Evolutionary conservation across 345 rosid species (phyloP), one percentile per base, ranked within the genome.

Genomic region (Arabidopsis arenosa): DNA sequence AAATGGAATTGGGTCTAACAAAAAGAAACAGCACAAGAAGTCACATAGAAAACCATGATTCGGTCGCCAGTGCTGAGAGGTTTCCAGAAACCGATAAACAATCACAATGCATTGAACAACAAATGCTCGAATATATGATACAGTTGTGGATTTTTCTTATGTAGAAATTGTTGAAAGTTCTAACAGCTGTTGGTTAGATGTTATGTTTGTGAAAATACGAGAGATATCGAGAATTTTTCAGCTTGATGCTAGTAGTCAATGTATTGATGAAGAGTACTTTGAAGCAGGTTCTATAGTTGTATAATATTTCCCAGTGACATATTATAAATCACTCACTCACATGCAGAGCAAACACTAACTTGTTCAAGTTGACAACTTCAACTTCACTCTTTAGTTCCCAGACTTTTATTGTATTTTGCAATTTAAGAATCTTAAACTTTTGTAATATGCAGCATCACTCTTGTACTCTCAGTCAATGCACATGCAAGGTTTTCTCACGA

Each of bases 21-120:
- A 83, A 79, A 90, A 84, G 86, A 91, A 88, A 82, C 87, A 87
- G 40, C 89, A 94, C 64, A 90, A 82, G 81, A 92, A 94, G 83
- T 90, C 90, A 23, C 88, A 84, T 65, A 84, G 83, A 83, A 92
- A 82, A 73, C 84, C 87, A 62, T 76, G 89, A 92, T 75, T 67
- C 8, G 87, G 0, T 67, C 5, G 2, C 6, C 57, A 1, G 33
- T 54, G 11, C 57, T 11, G 35, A 23, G 57, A 52, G 30, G 33
- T 52, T 52, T 11, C 33, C 14, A 23, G 35, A 53, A 54, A 54
- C 58, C 7, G 8, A 58, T 4, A 52, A 52, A 26, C 35, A 53
- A 26, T 56, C 11, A 7, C 9, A 14, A 40, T 63, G 43, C 17
- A 55, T 43, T 64, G 55, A 55, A 35, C 40, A 56, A 56, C 56